Percentiles rank a stretch among this genome's conserved stretches.
These are phyloP conservation scores for Fusarium scirpi DNA, from an alignment of 2,329 filamentous ascomycete genomes.

Conservation along the genomic window DNA sequence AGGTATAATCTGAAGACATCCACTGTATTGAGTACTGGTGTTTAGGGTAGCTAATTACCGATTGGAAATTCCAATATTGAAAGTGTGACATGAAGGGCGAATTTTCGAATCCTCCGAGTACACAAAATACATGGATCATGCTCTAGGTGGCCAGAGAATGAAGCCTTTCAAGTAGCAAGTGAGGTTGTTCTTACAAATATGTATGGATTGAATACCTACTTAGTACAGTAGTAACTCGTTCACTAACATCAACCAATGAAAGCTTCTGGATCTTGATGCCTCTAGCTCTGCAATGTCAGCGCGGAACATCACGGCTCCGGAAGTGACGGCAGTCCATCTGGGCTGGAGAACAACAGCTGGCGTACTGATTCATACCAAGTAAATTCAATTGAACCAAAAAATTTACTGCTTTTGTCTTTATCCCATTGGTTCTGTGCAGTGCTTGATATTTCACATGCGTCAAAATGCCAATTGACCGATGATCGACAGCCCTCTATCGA, in stretches of 20 bases:
- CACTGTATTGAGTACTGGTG: background rate
- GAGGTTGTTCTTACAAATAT: background rate
- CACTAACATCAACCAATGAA: slow-evolving; percentile 17
- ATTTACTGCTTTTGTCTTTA: background rate
- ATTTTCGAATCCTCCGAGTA: background rate
- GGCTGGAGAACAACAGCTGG: background rate
- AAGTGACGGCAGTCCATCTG: slow-evolving; percentile 29
- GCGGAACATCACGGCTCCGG: slow-evolving; percentile 41
- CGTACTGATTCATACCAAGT: background rate
- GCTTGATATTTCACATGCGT: background rate
- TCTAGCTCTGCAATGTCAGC: slow-evolving; percentile 25
- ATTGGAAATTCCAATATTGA: background rate
- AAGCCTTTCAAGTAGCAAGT: background rate
- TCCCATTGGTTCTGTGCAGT: background rate
- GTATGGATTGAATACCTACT: too few relatives aligned
- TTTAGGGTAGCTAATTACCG: background rate
- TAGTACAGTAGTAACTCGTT: background rate
- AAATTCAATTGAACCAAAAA: background rate
- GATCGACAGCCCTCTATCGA: background rate
- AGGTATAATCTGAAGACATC: background rate
- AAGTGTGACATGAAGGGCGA: background rate
- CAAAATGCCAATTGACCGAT: slow-evolving; percentile 19
- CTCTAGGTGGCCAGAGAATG: background rate
- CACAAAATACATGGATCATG: background rate
- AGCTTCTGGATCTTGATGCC: slow-evolving; percentile 1